Evolutionary conservation across 2,329 filamentous ascomycete species (phyloP).

Genomic region (Laburnicola sp.): DNA sequence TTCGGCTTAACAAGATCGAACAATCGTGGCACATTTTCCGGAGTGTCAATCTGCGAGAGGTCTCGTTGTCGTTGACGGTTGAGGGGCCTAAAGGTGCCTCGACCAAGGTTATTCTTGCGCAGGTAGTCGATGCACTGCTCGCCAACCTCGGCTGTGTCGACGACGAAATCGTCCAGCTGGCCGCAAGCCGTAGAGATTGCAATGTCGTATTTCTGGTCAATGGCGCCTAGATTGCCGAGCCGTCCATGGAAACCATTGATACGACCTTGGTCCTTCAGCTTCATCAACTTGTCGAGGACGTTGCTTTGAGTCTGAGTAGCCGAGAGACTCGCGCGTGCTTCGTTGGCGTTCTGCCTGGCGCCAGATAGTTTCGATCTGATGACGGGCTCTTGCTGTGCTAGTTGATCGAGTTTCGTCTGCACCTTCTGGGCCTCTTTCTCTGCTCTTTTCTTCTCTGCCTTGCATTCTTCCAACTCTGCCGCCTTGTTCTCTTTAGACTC

Average conservation of each 20-base stretch:
- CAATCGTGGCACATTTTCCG: slow-evolving; percentile 86
- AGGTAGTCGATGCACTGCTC: slow-evolving; percentile 98
- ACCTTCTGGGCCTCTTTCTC: slow-evolving; percentile 75
- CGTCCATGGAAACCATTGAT: slow-evolving; percentile 97
- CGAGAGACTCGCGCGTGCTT: slow-evolving; percentile 86
- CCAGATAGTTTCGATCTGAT: slow-evolving; percentile 83
- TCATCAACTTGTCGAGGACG: slow-evolving; percentile 87
- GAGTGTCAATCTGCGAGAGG: slow-evolving; percentile 78
- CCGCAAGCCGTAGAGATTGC: slow-evolving; percentile 98
- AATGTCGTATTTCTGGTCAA: slow-evolving; percentile 91
- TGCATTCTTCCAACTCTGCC: slow-evolving; percentile 74
- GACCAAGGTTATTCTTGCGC: slow-evolving; percentile 93
- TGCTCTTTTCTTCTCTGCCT: slow-evolving; percentile 70
- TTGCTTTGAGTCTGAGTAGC: slow-evolving; percentile 91
- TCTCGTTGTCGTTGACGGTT: slow-evolving; percentile 82
- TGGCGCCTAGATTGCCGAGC: slow-evolving; percentile 89
- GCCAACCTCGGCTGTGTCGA: slow-evolving; percentile 91
- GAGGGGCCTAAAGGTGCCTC: slow-evolving; percentile 95
- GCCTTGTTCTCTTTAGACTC: slow-evolving; percentile 71
- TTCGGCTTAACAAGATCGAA: slow-evolving; percentile 93
- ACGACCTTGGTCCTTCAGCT: slow-evolving; percentile 91
- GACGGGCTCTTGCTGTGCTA: slow-evolving; percentile 77
- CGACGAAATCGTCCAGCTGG: slow-evolving; percentile 91
- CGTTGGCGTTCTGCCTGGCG: slow-evolving; percentile 91
- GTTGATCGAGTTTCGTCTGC: slow-evolving; percentile 70